Conservation (phyloP, 495 filamentous ascomycete genomes). For the Sporormia fimetaria region DNA sequence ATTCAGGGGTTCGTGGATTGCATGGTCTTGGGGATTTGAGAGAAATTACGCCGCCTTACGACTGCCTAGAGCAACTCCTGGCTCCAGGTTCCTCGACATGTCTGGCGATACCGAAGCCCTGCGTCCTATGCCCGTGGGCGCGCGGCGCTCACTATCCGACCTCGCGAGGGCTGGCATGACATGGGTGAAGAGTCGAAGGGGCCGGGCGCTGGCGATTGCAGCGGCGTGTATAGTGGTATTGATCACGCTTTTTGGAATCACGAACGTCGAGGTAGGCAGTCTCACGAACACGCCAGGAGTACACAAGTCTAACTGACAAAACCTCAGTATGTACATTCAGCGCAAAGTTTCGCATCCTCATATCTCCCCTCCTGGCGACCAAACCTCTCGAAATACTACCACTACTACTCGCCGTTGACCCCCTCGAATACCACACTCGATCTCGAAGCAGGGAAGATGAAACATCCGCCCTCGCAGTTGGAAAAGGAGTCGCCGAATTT, state of each 20-base stretch:
- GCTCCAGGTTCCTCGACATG: neutral
- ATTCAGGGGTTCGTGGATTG: too few species aligned
- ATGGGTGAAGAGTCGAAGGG: constrained; percentile 17
- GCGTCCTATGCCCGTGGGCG: constrained; percentile 16
- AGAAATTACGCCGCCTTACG: neutral
- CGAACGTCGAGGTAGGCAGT: constrained; percentile 22
- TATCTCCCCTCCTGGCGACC: constrained; percentile 22
- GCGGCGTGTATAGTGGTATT: constrained; percentile 19
- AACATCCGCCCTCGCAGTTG: constrained; percentile 28
- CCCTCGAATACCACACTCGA: constrained; percentile 21
- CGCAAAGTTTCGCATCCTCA: constrained; percentile 18
- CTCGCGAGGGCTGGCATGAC: constrained; percentile 12
- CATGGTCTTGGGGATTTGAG: too few species aligned
- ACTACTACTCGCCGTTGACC: constrained; percentile 11
- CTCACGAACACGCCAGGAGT: too few species aligned
- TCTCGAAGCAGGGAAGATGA: constrained; percentile 16
- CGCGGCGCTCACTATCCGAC: constrained; percentile 8
- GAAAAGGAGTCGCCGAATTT: constrained; percentile 44
- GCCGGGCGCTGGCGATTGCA: constrained; percentile 12
- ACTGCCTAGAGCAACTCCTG: neutral
- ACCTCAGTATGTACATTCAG: neutral
- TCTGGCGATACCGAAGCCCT: constrained; percentile 14
- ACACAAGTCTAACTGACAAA: too few species aligned
- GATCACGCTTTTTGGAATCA: constrained; percentile 7
- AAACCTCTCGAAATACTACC: constrained; percentile 10